Evolutionary conservation across 2,329 filamentous ascomycete genomes (phyloP).

Genomic region (Talaromyces sp.): DNA sequence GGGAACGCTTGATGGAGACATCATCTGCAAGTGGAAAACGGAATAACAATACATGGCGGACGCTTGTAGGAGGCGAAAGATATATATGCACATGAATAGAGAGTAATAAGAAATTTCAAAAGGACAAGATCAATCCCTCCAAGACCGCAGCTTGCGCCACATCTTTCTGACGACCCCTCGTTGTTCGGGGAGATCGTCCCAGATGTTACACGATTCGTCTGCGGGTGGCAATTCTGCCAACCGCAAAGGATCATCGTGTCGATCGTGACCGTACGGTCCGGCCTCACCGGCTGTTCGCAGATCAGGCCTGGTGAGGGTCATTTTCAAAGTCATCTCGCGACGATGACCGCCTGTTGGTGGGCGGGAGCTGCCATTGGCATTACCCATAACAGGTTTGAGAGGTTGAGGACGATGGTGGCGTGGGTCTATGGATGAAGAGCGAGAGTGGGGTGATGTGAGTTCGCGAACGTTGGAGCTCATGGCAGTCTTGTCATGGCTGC

Average conservation of each 20-base stretch:
- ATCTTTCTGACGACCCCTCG: conserved; percentile 43
- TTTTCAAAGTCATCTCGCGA: conserved; percentile 90
- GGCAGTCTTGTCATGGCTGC: not conserved
- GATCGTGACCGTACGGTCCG: conserved; percentile 23
- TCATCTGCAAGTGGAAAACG: conserved; percentile 12
- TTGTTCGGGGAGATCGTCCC: conserved; percentile 43
- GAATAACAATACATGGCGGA: not conserved
- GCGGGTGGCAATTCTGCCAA: conserved; percentile 51
- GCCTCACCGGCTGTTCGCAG: conserved; percentile 53
- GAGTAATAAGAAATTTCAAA: not conserved
- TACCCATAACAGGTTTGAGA: conserved; percentile 7
- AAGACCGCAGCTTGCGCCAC: conserved; percentile 41
- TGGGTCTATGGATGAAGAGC: conserved; percentile 9
- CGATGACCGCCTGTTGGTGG: conserved; percentile 44
- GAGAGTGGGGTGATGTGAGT: not conserved
- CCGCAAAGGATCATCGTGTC: conserved; percentile 52
- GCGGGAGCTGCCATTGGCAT: not conserved
- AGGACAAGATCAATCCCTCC: conserved; percentile 14
- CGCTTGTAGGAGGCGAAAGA: not conserved
- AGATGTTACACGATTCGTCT: conserved; percentile 41
- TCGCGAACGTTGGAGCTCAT: not conserved
- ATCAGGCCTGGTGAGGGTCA: conserved; percentile 90
- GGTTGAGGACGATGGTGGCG: conserved; percentile 9
- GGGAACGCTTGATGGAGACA: conserved; percentile 8
- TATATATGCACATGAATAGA: conserved; percentile 7